phyloP scores from a whole-genome alignment of 805 yeast genomes.

The Scheffersomyces spartinae region DNA sequence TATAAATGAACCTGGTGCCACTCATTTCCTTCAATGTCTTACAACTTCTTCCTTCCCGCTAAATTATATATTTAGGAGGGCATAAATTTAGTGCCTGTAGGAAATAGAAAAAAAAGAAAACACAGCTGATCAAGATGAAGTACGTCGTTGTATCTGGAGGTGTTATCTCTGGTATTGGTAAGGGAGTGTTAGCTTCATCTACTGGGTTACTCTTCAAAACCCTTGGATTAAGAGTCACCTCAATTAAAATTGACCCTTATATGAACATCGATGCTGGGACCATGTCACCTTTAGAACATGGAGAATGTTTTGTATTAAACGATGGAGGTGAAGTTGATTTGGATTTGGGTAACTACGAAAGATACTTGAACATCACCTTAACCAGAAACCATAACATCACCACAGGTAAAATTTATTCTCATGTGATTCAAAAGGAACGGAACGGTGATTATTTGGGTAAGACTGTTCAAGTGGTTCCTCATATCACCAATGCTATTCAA shows the following conservation, averaged over 20 bases:
- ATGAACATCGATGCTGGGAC: constrained; percentile 99
- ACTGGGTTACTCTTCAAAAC: constrained; percentile 93
- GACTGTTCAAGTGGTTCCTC: constrained; percentile 99
- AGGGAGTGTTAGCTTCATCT: constrained; percentile 95
- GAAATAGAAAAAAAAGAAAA: not conserved
- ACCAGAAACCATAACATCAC: constrained; percentile 95
- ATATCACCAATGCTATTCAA: constrained; percentile 92
- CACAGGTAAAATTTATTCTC: constrained; percentile 93
- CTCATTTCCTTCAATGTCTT: constrained; percentile 4
- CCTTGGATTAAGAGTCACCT: constrained; percentile 86
- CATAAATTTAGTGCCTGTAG: not conserved
- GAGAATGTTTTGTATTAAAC: constrained; percentile 94
- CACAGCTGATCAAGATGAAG: constrained; percentile 48
- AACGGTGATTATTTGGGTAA: constrained; percentile 96
- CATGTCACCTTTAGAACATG: constrained; percentile 98
- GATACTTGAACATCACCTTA: constrained; percentile 87
- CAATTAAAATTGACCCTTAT: constrained; percentile 97
- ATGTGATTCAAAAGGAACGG: constrained; percentile 89
- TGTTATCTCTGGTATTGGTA: constrained; percentile 98
- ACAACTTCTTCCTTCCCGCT: constrained; percentile 32
- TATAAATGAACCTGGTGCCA: not conserved
- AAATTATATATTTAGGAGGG: constrained; percentile 9
- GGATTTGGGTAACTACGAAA: constrained; percentile 96
- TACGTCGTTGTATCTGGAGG: constrained; percentile 98
- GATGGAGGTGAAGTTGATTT: constrained; percentile 99